A percentile compares a stretch with the other conserved stretches of the same genome.
These are phyloP conservation scores for Pelargonium exstipulatum DNA, from an alignment of 441 rosid species.

Conservation along the genomic window DNA sequence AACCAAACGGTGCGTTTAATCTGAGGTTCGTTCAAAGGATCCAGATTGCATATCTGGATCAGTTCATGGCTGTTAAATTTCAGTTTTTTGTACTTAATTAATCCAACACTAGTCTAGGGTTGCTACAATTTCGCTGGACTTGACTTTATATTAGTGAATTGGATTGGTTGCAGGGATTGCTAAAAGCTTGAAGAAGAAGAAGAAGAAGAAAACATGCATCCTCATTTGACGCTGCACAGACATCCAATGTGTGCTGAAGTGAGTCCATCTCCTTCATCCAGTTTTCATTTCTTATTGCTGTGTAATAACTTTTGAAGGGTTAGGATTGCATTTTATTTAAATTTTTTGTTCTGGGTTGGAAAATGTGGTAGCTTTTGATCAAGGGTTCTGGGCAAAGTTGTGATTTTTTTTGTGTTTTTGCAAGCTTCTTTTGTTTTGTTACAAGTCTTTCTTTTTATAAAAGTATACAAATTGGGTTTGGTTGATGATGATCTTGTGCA, in stretches of 20 bases:
- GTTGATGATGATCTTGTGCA: neutral
- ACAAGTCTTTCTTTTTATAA: neutral
- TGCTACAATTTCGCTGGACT: neutral
- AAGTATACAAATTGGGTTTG: neutral
- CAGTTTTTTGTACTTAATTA: neutral
- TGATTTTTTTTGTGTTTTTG: neutral
- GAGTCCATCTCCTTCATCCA: slow-evolving; percentile 25
- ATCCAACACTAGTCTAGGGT: neutral
- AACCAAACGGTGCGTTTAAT: neutral
- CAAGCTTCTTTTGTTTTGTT: neutral
- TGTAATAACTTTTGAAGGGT: neutral
- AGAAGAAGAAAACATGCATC: slow-evolving; percentile 50
- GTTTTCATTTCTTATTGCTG: neutral
- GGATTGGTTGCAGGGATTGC: neutral
- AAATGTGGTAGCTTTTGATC: neutral
- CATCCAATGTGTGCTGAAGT: slow-evolving; percentile 94
- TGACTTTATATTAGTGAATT: neutral
- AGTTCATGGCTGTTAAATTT: neutral
- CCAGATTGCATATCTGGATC: neutral
- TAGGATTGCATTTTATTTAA: neutral
- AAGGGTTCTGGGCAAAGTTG: neutral
- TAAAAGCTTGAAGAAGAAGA: slow-evolving; percentile 7
- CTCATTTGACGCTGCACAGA: slow-evolving; percentile 78
- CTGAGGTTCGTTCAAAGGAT: neutral
- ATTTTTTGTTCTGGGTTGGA: neutral